Percentiles rank a stretch among this genome's conserved stretches.
phyloP scores from a whole-genome alignment of 1,284 basidiomycete species.

The Laetiporus sulphureus region DNA sequence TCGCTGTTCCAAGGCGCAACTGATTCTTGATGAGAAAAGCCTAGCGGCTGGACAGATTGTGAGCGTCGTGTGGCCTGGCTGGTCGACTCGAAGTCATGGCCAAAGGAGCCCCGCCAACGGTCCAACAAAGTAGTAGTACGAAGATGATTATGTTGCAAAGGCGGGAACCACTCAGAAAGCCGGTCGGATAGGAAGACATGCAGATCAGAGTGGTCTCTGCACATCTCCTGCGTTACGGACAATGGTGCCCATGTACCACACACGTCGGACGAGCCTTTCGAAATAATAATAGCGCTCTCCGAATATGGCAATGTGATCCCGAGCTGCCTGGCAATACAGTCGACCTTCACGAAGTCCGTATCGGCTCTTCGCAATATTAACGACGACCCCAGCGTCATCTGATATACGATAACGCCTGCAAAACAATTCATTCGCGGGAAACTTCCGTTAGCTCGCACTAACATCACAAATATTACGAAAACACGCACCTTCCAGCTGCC shows the following conservation, averaged over 20 bases:
- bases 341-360: constrained; percentile 67
- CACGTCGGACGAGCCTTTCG: constrained; percentile 40
- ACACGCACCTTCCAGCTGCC: constrained; percentile 56
- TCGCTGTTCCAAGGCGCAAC: constrained; percentile 1
- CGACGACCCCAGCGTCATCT: constrained; percentile 47
- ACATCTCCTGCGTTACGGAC: constrained; percentile 42
- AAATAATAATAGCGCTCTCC: constrained; percentile 37
- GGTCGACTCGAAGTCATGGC: constrained; percentile 45
- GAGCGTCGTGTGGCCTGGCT: constrained; percentile 31
- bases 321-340: constrained; percentile 44
- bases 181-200: constrained; percentile 51
- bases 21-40: constrained; percentile 20
- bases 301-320: constrained; percentile 30
- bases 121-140: constrained; percentile 36
- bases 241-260: constrained; percentile 65
- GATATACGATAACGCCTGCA: constrained; percentile 64
- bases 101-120: constrained; percentile 47
- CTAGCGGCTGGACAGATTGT: constrained; percentile 18
- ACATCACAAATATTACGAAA: neutral
- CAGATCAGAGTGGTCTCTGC: constrained; percentile 38
- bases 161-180: constrained; percentile 55
- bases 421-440: too few relatives aligned
- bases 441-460: constrained; percentile 7
- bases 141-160: constrained; percentile 38
- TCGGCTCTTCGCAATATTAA: constrained; percentile 60